Percentiles rank a stretch among this genome's conserved stretches.
These are phyloP conservation scores for Aspergillus sp. DNA, from an alignment of 2,329 filamentous ascomycete species.

Conservation along the genomic window DNA sequence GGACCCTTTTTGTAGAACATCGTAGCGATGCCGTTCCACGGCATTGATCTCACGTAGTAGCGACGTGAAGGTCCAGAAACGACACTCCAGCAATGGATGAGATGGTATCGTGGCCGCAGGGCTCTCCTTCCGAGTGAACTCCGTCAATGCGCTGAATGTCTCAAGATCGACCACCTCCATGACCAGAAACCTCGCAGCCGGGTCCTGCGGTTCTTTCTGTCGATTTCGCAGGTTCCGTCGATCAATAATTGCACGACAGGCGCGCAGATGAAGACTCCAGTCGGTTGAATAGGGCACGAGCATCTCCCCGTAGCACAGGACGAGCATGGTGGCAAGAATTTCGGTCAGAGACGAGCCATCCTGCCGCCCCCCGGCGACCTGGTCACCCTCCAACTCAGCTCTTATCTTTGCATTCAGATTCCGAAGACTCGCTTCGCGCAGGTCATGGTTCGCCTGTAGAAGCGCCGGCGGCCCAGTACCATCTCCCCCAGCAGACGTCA, in stretches of 20 bases:
- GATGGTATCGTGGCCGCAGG: not conserved
- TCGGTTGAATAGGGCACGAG: slow-evolving; percentile 15
- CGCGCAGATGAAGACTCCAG: slow-evolving; percentile 17
- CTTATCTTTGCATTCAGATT: slow-evolving; percentile 10
- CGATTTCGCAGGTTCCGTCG: slow-evolving; percentile 2
- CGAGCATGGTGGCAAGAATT: slow-evolving; percentile 16
- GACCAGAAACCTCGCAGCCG: slow-evolving; percentile 10
- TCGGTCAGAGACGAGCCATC: slow-evolving; percentile 1
- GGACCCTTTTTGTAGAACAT: not conserved
- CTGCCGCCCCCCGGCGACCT: not conserved
- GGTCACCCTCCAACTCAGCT: slow-evolving; percentile 2
- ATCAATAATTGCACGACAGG: slow-evolving; percentile 17
- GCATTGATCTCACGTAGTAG: slow-evolving; percentile 13
- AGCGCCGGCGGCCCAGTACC: not conserved
- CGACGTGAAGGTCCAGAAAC: slow-evolving; percentile 11
- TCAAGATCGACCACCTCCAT: slow-evolving; percentile 19
- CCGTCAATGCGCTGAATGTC: slow-evolving; percentile 11
- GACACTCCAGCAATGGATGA: not conserved
- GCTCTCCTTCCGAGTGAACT: not conserved
- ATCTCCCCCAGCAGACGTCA: slow-evolving; percentile 1
- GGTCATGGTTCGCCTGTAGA: not conserved
- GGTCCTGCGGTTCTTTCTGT: not conserved
- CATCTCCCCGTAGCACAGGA: slow-evolving; percentile 18
- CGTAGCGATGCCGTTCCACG: slow-evolving; percentile 11
- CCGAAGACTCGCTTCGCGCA: slow-evolving; percentile 4